Evolutionary conservation across 208 protist species (phyloP), one percentile per base, ranked within the genome.

Genomic region (Sergeia podlipaevii): DNA sequence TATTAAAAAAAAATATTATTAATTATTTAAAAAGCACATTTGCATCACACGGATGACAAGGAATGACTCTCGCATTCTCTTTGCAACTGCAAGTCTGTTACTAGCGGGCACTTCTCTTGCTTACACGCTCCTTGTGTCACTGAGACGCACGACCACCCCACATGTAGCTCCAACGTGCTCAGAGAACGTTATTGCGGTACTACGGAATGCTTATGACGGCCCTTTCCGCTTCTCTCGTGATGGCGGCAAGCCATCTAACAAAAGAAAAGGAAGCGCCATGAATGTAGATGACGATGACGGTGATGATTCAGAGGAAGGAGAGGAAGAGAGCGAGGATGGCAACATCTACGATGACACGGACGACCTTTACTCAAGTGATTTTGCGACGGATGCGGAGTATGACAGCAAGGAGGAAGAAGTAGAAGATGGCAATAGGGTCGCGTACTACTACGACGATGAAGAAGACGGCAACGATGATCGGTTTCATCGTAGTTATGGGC

Each of bases 161-260:
- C 7, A 20, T 5, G 34, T 32, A 24, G 48, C 34, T 3, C 48
- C 34, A 1, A 36, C 39, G 10, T 13, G 27, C 33, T 43, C 70
- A 8, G 49, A 77, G 23, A 69, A 74, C 59, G 73, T 68, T 10
- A 59, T 77, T 0, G 45, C 63, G 10, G 39, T 77, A 0, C 68
- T 81, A 10, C 46, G 38, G 7, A 44, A 76, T 4, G 52, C 77
- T 21, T 69, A 77, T 34, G 74, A 81, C 46, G 74, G 74, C 0
- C 74, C 74, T 4, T 81, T 77, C 45, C 43, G 65, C 24, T 81
- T 81, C 60, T 4, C 41, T 64, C 4, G 36, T 67, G 13, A 53
- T 50, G 1, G 45, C 42, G 28, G 59, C 59, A 4, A 57, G 56
- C 10, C 55, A n/a, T n/a, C n/a, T n/a, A n/a, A n/a, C n/a, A n/a